Percentiles rank a stretch among this genome's conserved stretches.
phyloP scores from a whole-genome alignment of 768 basidiomycete genomes.

The Pseudohyphozyma bogoriensis region DNA sequence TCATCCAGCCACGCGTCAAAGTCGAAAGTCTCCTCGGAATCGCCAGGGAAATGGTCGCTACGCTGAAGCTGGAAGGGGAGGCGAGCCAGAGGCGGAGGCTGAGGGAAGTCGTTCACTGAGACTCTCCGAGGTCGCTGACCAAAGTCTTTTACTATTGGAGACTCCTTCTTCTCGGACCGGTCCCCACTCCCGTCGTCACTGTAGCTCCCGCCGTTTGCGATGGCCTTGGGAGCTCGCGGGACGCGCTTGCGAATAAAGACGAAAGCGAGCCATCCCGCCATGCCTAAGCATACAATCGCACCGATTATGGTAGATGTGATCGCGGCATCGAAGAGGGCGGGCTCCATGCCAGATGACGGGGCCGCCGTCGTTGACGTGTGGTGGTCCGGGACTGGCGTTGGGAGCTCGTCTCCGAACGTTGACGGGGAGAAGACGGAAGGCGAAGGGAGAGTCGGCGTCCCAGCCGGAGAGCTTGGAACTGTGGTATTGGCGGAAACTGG shows the following conservation, averaged over 20 bases:
- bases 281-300: conserved; percentile 12
- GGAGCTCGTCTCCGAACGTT: background rate
- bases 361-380: background rate
- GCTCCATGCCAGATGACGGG: conserved; percentile 1
- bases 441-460: conserved; percentile 10
- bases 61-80: conserved; percentile 4
- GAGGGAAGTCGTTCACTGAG: background rate
- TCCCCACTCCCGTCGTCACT: too few relatives aligned
- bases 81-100: conserved; percentile 5
- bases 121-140: conserved; percentile 1
- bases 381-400: conserved; percentile 16
- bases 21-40: conserved; percentile 5
- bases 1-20: conserved; percentile 13
- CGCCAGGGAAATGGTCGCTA: background rate
- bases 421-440: conserved; percentile 6
- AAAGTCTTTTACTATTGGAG: too few relatives aligned
- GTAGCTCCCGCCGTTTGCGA: conserved; percentile 1
- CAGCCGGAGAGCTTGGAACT: background rate
- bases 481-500: background rate
- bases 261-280: conserved; percentile 15
- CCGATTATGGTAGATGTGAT: conserved; percentile 17
- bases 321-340: conserved; percentile 15
- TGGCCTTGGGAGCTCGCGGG: background rate
- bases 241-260: conserved; percentile 2
- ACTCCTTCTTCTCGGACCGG: too few relatives aligned